phyloP scores from a whole-genome alignment of 495 filamentous ascomycete genomes.

The Pseudotulostoma volvatum region DNA sequence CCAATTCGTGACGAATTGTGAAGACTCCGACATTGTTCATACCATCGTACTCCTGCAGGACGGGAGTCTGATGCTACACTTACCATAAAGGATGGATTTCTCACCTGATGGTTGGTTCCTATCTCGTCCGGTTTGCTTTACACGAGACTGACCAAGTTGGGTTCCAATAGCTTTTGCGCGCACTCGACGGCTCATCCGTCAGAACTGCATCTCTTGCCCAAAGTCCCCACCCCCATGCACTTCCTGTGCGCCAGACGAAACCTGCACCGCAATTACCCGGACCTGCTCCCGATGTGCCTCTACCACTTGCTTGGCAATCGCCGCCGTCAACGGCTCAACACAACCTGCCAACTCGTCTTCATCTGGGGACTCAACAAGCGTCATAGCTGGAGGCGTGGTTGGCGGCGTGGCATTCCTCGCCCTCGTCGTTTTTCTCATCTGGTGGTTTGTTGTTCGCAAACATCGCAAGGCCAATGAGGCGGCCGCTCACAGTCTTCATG shows the following conservation, averaged over 20 bases:
- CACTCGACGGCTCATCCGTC: neutral
- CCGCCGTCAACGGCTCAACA: constrained; percentile 15
- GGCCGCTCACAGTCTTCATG: constrained; percentile 33
- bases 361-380: constrained; percentile 41
- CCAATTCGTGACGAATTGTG: too few species aligned
- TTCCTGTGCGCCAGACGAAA: constrained; percentile 1
- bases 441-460: constrained; percentile 73
- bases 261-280: constrained; percentile 2
- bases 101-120: too few species aligned
- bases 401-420: constrained; percentile 56
- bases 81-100: too few species aligned
- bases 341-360: constrained; percentile 8
- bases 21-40: too few species aligned
- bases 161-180: neutral
- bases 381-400: constrained; percentile 73
- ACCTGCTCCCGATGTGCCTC: constrained; percentile 41
- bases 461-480: constrained; percentile 43
- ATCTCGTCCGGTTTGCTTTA: too few species aligned
- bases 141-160: too few species aligned
- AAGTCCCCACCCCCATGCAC: neutral
- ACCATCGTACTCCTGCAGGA: too few species aligned
- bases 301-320: constrained; percentile 40
- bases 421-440: constrained; percentile 60
- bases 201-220: neutral
- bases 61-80: too few species aligned